A percentile compares a stretch with the other conserved stretches of the same genome.
Conservation (phyloP, 2,329 filamentous ascomycete genomes). For the Tolypocladium ophioglossoides region DNA sequence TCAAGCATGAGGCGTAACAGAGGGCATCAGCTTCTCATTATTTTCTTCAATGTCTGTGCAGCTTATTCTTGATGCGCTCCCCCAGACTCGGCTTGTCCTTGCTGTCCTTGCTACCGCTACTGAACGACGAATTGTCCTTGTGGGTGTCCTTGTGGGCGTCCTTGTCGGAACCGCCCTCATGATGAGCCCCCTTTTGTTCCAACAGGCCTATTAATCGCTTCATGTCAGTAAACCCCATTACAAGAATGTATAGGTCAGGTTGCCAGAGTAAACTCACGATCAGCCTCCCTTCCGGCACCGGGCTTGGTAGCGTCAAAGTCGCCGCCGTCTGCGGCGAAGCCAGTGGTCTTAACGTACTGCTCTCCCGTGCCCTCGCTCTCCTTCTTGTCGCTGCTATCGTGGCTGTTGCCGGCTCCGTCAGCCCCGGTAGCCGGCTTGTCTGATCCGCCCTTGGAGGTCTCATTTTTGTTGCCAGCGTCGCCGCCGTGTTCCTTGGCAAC, state of each 20-base stretch:
- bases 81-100: conserved; percentile 41
- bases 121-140: conserved; percentile 3
- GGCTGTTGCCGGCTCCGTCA: conserved; percentile 1
- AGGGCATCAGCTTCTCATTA: background rate
- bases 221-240: background rate
- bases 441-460: background rate
- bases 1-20: background rate
- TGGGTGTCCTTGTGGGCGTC: conserved; percentile 8
- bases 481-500: conserved; percentile 23
- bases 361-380: conserved; percentile 39
- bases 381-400: conserved; percentile 11
- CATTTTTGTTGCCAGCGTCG: conserved; percentile 14
- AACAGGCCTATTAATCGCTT: conserved; percentile 15
- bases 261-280: conserved; percentile 35
- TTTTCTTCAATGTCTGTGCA: conserved; percentile 37
- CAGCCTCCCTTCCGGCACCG: conserved; percentile 56
- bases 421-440: background rate
- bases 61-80: conserved; percentile 60
- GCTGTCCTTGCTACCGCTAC: conserved; percentile 6
- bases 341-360: conserved; percentile 45
- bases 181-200: conserved; percentile 19
- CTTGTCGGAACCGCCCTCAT: background rate
- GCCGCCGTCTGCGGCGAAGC: conserved; percentile 53
- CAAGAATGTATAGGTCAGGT: background rate
- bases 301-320: conserved; percentile 55